Base-by-base conservation (phyloP, 2,329 filamentous ascomycete genomes). In the Venturiaceae sp. region DNA sequence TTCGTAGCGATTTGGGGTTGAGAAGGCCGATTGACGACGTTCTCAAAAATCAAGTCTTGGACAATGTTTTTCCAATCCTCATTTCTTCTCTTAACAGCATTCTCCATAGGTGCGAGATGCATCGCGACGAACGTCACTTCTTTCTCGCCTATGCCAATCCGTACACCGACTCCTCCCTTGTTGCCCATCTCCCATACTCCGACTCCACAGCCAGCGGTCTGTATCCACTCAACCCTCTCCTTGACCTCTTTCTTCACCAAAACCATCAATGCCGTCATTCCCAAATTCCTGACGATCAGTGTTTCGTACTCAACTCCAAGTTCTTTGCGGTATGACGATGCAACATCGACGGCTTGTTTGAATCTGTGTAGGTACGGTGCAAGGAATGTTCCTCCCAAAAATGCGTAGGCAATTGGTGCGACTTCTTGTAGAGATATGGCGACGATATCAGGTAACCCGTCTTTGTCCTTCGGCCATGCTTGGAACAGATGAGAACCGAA, bases 161-260 rank as follows among this genome's bases (percentile, higher is more conserved):
- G 80, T 61, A 92, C 78, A 0, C 87, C 94, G 0, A 95, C 87
- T 3, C 91, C 92, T 32, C 92, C 94, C 73, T 99, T 99, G 72
- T 96, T 96, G 16, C 91, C 94, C 87, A 96, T 94, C 54, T 92
- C 87, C 60, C 85, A 86, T 1, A 91, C 72, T 0, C 94, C 94
- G 53, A 96, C 87, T 0, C 94, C 92, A 2, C 91, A 86, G 57
- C 88, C 88, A 2, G 87, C 90, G n/a, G 83, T 85, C 63, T 90
- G 82, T n/a, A 94, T 75, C 66, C 82, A 77, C 57, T 76, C 75
- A 55, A 96, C 76, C 26, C 80, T 77, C 8, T 79, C 72, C 0
- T 81, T 77, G 44, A 82, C 66, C 46, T 79, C 74, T 2, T 86
- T 79, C 59, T 83, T 83, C 21, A 86, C 87, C 69, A 96, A 96